A percentile compares a stretch with the other conserved stretches of the same genome.
Evolutionary conservation across 176 grass and related monocot genomes (phyloP).

Genomic region (Musa beccarii): DNA sequence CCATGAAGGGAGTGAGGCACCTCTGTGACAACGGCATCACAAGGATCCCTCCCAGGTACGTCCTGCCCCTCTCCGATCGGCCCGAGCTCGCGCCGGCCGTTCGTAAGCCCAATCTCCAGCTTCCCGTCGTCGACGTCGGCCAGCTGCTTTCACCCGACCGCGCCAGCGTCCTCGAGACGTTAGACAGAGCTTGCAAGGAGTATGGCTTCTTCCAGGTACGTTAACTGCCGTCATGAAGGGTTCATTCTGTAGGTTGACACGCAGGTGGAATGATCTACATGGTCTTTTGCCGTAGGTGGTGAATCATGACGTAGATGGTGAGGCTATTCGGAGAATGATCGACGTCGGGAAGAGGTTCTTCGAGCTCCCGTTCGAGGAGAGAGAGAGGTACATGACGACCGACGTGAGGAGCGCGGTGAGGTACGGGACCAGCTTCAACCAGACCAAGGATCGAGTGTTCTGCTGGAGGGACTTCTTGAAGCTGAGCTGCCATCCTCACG

Average conservation of each 20-base stretch:
- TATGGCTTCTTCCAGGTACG: slow-evolving; percentile 82
- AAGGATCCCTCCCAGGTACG: slow-evolving; percentile 41
- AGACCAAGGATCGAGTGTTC: slow-evolving; percentile 60
- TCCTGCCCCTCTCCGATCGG: slow-evolving; percentile 47
- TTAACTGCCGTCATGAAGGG: background rate
- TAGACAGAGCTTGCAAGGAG: slow-evolving; percentile 56
- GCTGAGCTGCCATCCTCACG: slow-evolving; percentile 50
- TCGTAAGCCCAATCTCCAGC: background rate
- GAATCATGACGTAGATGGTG: slow-evolving; percentile 45
- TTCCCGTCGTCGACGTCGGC: slow-evolving; percentile 62
- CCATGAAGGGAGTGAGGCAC: slow-evolving; percentile 48
- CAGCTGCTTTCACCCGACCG: slow-evolving; percentile 35
- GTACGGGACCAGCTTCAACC: slow-evolving; percentile 97
- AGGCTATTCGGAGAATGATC: slow-evolving; percentile 30
- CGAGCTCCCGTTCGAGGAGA: slow-evolving; percentile 52
- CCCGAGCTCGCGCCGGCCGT: slow-evolving; percentile 4
- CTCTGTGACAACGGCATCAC: slow-evolving; percentile 62
- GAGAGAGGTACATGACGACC: slow-evolving; percentile 53
- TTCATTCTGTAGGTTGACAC: too few species aligned
- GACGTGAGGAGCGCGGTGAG: slow-evolving; percentile 42
- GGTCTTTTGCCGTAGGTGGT: slow-evolving; percentile 35
- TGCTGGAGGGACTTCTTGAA: slow-evolving; percentile 95
- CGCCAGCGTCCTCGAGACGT: slow-evolving; percentile 27
- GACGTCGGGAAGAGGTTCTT: slow-evolving; percentile 65
- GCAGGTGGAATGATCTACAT: too few species aligned